Evolutionary conservation across 176 grass and related monocot genomes (phyloP).

Genomic region (Phragmites australis): DNA sequence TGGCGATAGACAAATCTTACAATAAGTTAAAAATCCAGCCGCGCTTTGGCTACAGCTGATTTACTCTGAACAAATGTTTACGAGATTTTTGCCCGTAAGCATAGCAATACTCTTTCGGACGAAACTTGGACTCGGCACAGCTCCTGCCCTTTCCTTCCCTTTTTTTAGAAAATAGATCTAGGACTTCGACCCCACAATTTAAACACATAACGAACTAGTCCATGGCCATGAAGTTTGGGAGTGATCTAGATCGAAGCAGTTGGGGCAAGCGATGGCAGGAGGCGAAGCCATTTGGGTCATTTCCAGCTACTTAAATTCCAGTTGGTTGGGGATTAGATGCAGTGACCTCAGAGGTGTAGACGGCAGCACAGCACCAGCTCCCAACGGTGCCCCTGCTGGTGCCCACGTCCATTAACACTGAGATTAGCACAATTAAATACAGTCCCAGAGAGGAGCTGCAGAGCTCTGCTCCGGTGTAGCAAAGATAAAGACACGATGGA

Average conservation of each 20-base stretch:
- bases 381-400: slow-evolving; percentile 39
- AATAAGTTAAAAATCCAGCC: too few species aligned
- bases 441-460: not conserved
- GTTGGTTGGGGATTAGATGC: slow-evolving; percentile 49
- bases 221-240: not conserved
- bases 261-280: slow-evolving; percentile 5
- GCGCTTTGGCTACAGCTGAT: too few species aligned
- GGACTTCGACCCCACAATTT: not conserved
- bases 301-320: slow-evolving; percentile 13
- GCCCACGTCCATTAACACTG: slow-evolving; percentile 24
- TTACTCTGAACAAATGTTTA: too few species aligned
- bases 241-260: slow-evolving; percentile 28
- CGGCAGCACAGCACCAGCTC: slow-evolving; percentile 32
- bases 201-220: not conserved
- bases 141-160: too few species aligned
- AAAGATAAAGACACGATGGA: not conserved
- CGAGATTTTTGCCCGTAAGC: too few species aligned
- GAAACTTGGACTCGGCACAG: too few species aligned
- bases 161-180: not conserved
- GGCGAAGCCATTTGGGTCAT: not conserved
- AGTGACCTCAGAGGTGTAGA: slow-evolving; percentile 32
- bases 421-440: slow-evolving; percentile 39
- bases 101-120: too few species aligned
- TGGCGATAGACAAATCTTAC: too few species aligned
- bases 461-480: not conserved